phyloP scores from a whole-genome alignment of 352 stramenopile species.

The Hyaloperonospora arabidopsidis region DNA sequence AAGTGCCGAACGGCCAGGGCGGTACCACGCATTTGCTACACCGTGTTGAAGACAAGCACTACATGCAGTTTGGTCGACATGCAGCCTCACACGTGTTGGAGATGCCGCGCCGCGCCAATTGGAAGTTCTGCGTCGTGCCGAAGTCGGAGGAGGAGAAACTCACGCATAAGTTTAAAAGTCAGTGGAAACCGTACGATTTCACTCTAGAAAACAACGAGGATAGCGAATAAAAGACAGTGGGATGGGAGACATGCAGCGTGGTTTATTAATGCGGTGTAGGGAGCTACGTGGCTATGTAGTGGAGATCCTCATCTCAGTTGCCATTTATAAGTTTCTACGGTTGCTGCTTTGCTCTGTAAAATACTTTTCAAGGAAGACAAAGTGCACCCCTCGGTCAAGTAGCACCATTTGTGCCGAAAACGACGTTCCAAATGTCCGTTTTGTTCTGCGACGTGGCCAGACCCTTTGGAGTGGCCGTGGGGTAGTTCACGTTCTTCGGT shows the following conservation, averaged over 20 bases:
- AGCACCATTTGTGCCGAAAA: constrained; percentile 33
- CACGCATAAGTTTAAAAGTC: constrained; percentile 51
- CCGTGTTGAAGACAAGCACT: constrained; percentile 66
- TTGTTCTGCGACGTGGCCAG: constrained; percentile 23
- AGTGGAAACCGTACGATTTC: constrained; percentile 72
- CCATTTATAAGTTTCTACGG: no score
- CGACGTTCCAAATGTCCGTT: constrained; percentile 45
- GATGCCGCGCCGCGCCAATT: constrained; percentile 61
- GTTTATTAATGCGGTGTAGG: no score
- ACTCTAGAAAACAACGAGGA: constrained; percentile 23
- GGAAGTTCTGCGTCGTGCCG: constrained; percentile 76
- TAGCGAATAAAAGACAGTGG: no score
- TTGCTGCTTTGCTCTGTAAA: no score
- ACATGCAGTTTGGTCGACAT: constrained; percentile 79
- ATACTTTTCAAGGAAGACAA: no score
- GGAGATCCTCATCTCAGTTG: no score
- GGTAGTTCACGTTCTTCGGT: constrained; percentile 27
- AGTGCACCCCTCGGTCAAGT: constrained; percentile 3
- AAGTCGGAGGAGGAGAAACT: constrained; percentile 65
- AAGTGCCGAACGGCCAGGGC: constrained; percentile 46
- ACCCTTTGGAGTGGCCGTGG: constrained; percentile 3
- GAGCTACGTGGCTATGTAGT: no score
- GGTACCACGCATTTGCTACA: constrained; percentile 24
- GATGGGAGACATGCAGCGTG: no score
- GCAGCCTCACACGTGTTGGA: constrained; percentile 50